phyloP scores from a whole-genome alignment of 805 yeast genomes.

The Cyberlindnera maritima region DNA sequence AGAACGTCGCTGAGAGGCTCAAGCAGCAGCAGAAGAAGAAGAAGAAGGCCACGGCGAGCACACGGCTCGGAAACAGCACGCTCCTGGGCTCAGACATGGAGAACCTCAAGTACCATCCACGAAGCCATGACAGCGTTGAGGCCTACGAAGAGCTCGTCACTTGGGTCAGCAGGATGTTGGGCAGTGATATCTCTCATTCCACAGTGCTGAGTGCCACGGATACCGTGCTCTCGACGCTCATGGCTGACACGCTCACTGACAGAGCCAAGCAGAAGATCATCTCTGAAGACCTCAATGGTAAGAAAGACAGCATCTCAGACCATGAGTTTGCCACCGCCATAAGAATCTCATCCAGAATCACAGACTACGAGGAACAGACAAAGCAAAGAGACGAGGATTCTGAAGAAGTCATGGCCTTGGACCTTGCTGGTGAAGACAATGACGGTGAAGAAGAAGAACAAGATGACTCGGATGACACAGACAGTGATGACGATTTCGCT shows the following conservation, averaged over 20 bases:
- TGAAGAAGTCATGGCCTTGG: conserved; percentile 32
- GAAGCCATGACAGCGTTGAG: conserved; percentile 47
- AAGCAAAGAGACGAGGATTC: conserved; percentile 39
- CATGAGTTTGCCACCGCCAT: conserved; percentile 28
- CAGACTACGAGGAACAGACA: conserved; percentile 42
- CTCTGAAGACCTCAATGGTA: conserved; percentile 45
- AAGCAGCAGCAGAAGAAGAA: conserved; percentile 20
- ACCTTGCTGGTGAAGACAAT: conserved; percentile 30
- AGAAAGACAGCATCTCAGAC: conserved; percentile 30
- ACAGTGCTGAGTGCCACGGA: conserved; percentile 72
- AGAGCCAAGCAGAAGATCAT: conserved; percentile 44
- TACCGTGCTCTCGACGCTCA: conserved; percentile 52
- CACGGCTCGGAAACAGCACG: conserved; percentile 20
- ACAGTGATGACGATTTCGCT: conserved; percentile 33
- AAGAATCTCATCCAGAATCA: conserved; percentile 42
- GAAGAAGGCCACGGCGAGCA: conserved; percentile 16
- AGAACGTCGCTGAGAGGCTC: conserved; percentile 19
- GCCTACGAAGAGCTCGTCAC: conserved; percentile 55
- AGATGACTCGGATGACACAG: conserved; percentile 21
- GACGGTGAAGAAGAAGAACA: conserved; percentile 28
- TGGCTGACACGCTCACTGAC: conserved; percentile 43
- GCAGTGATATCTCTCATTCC: conserved; percentile 74
- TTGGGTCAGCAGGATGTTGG: conserved; percentile 55
- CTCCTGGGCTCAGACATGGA: conserved; percentile 40
- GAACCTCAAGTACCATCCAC: conserved; percentile 60